These are phyloP conservation scores for Penicillium cosmopolitanum DNA, from an alignment of 495 filamentous ascomycete genomes.

Conservation along the genomic window DNA sequence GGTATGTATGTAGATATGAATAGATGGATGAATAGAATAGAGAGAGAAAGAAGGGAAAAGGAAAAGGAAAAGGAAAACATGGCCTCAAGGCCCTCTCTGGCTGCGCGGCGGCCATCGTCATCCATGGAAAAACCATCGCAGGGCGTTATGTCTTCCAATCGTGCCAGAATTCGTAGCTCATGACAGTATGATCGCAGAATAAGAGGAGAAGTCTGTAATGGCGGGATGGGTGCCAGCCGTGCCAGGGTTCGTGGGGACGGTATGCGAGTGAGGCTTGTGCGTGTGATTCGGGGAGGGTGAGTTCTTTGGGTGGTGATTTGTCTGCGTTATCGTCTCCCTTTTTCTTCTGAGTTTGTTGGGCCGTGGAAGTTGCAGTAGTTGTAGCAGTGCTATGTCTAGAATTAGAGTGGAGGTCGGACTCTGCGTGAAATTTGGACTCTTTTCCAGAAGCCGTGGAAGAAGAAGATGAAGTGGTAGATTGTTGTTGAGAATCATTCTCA, in stretches of 20 bases:
- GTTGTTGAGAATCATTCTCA: slow-evolving; percentile 13
- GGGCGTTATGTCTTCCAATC: slow-evolving; percentile 30
- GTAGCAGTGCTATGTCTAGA: too few species aligned
- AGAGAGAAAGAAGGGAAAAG: background rate
- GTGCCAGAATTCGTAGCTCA: slow-evolving; percentile 79
- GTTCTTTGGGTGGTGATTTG: background rate
- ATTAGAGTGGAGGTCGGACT: too few species aligned
- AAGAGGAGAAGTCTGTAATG: slow-evolving; percentile 74
- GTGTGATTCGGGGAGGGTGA: slow-evolving; percentile 45
- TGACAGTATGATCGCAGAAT: slow-evolving; percentile 74
- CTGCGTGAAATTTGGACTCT: background rate
- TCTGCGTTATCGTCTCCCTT: background rate
- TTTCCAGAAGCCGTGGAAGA: too few species aligned
- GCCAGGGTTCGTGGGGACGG: slow-evolving; percentile 44
- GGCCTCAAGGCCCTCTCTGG: too few species aligned
- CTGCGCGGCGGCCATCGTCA: too few species aligned
- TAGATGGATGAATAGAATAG: background rate
- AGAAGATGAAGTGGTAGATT: too few species aligned
- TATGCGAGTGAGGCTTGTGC: slow-evolving; percentile 42
- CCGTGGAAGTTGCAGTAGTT: background rate
- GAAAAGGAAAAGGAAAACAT: background rate
- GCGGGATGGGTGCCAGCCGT: slow-evolving; percentile 44
- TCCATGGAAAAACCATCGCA: background rate
- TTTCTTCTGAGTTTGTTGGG: background rate
- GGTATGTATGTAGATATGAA: background rate